Evolutionary conservation across 2,329 filamentous ascomycete species (phyloP).

Genomic region (Fusarium concolor): DNA sequence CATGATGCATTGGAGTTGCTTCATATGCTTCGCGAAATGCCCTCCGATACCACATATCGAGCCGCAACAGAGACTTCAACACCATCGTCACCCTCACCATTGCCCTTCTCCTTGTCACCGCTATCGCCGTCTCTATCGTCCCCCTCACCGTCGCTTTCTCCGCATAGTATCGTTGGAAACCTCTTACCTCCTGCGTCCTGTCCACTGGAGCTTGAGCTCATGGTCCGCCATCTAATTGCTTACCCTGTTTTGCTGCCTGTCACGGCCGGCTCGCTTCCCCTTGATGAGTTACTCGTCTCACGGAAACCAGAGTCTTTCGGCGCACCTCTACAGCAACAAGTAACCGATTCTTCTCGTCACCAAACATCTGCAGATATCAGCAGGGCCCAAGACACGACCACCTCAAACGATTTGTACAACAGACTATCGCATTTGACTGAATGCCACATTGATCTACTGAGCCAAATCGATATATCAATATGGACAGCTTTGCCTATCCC

Average conservation of each 20-base stretch:
- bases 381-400: fast-evolving
- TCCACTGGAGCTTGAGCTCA: constrained; percentile 2
- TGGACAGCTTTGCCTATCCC: background rate
- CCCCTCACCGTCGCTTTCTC: background rate
- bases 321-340: background rate
- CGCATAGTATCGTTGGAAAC: background rate
- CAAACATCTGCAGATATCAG: background rate
- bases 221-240: background rate
- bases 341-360: background rate
- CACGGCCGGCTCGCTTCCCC: background rate
- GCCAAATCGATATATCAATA: background rate
- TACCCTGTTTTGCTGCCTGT: background rate
- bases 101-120: too few relatives aligned
- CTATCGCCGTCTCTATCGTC: too few relatives aligned
- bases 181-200: background rate
- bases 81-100: background rate
- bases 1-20: background rate
- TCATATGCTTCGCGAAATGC: background rate
- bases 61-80: background rate
- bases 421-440: background rate
- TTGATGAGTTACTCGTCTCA: background rate
- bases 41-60: background rate
- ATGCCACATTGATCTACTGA: background rate
- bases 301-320: background rate
- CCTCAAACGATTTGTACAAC: background rate